A percentile compares a stretch with the other conserved stretches of the same genome.
These are phyloP conservation scores for Trichoderma citrinoviride DNA, from an alignment of 2,329 filamentous ascomycete genomes.

Conservation along the genomic window DNA sequence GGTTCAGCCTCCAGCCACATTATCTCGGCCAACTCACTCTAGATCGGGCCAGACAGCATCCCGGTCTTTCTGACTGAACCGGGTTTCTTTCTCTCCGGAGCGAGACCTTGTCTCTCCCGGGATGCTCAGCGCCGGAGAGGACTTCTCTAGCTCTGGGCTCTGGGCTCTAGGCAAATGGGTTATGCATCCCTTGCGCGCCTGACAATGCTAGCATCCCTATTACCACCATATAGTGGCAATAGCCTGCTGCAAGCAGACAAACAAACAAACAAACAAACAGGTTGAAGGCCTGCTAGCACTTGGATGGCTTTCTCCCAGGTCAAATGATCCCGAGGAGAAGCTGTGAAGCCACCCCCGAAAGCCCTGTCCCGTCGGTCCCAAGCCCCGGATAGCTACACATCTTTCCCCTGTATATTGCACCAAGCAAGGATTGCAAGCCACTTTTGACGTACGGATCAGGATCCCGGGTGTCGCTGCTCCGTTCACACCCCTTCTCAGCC, in stretches of 20 bases:
- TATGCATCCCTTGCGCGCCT: neutral
- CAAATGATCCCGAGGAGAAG: neutral
- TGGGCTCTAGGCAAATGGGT: neutral
- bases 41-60: neutral
- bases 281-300: neutral
- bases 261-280: neutral
- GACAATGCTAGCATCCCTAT: neutral
- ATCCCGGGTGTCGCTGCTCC: neutral
- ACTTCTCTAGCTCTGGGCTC: neutral
- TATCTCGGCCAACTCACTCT: neutral
- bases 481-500: constrained; percentile 3
- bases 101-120: neutral
- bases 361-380: neutral
- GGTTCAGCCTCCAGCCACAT: neutral
- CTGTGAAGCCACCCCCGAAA: neutral
- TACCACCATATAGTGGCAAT: neutral
- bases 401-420: neutral
- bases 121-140: neutral
- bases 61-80: neutral
- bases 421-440: neutral
- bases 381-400: neutral
- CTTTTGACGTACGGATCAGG: neutral
- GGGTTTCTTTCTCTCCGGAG: neutral
- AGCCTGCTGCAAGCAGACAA: neutral
- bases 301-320: neutral